Evolutionary conservation across 2,329 filamentous ascomycete genomes (phyloP), one percentile per base, ranked within the genome.

Genomic region (Neopestalotiopsis sp.): DNA sequence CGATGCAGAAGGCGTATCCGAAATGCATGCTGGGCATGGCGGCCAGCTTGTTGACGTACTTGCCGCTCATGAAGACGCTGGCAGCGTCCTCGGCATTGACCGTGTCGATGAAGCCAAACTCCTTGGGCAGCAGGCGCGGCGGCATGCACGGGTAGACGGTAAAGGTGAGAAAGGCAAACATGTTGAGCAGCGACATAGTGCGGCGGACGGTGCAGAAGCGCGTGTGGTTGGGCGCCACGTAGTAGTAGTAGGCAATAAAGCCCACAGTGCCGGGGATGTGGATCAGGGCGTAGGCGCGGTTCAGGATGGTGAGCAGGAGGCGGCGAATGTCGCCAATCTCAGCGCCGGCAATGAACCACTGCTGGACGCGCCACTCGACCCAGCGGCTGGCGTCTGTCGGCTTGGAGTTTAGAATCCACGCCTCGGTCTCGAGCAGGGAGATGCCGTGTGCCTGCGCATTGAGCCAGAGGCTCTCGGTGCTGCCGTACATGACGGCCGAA

Each of bases 21-120:
- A 88, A 88, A 74, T 88, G 86, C 75, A 88, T 83, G 67, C 84
- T 86, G 9, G 87, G 87, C 81, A 89, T 88, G 2, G 87, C 87
- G 1, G 87, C 87, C 20, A 89, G 81, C 69, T 87, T 84, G 72
- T 89, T 89, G 71, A 88, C 86, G 70, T 85, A 89, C 69, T 88
- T 84, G 28, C 59, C 59, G 30, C 82, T 85, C 76, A 87, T 84
- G 83, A 84, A 87, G 58, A 87, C 81, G 40, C 84, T 86, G 72
- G 84, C 81, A n/a, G 85, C 85, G 66, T 86, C 81, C 65, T 75
- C 74, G 3, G 74, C 74, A 64, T 75, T 72, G 24, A 75, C 74
- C 4, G 74, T 75, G 69, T 87, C 85, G 68, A 84, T 70, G 73
- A 83, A 87, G 28, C 84, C 84, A 17, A 85, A 85, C 67, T 82